Conservation (phyloP, 352 stramenopile species). For the Blastocystis sp. region DNA sequence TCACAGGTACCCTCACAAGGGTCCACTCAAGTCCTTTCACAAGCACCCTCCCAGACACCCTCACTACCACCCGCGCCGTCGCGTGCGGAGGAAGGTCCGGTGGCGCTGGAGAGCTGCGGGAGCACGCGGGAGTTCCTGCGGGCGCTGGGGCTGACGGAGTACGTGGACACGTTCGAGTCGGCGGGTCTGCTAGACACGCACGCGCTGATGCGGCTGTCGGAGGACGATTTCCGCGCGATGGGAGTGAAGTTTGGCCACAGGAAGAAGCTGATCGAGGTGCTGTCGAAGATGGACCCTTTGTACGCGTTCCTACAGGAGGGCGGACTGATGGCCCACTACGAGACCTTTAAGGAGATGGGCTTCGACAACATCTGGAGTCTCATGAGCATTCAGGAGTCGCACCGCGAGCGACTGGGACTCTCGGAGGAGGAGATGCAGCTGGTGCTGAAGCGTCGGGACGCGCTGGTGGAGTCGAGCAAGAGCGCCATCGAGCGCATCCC, state of each 20-base stretch:
- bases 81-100: background rate
- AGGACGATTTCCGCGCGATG: background rate
- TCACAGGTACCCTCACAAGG: background rate
- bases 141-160: background rate
- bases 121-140: background rate
- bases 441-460: background rate
- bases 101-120: background rate
- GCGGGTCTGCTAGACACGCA: background rate
- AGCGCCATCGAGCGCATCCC: background rate
- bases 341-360: background rate
- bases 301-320: background rate
- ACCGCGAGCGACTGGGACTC: background rate
- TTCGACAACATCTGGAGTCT: constrained; percentile 2
- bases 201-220: background rate
- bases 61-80: background rate
- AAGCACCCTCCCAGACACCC: background rate
- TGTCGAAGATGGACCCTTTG: background rate
- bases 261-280: background rate
- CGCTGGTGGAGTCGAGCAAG: background rate
- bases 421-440: background rate
- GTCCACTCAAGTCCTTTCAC: background rate
- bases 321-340: background rate
- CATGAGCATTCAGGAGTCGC: background rate
- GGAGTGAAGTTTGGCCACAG: background rate
- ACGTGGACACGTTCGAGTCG: background rate